Evolutionary conservation across 352 stramenopile species (phyloP).

Genomic region (Globisporangium middletonii): DNA sequence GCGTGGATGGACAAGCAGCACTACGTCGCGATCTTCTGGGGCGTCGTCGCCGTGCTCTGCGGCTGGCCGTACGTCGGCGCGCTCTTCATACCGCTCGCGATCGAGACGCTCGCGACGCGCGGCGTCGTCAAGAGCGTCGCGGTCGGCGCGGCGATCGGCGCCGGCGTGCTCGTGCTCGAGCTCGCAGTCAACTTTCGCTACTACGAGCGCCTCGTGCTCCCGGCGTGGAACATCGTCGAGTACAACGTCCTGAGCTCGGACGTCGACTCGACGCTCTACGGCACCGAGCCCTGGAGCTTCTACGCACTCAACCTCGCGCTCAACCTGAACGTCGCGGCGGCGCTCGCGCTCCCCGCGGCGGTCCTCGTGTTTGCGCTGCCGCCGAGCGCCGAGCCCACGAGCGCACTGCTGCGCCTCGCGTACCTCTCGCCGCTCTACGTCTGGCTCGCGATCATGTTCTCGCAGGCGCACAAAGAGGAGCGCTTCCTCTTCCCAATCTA

Average conservation of each 20-base stretch:
- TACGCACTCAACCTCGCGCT: constrained; percentile 96
- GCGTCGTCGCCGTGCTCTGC: constrained; percentile 88
- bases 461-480: constrained; percentile 98
- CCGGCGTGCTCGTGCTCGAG: constrained; percentile 70
- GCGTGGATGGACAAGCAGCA: constrained; percentile 79
- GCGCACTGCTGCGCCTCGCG: constrained; percentile 22
- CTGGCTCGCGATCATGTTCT: constrained; percentile 91
- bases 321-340: constrained; percentile 91
- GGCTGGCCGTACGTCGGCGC: constrained; percentile 97
- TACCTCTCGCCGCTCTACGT: constrained; percentile 76
- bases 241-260: constrained; percentile 93
- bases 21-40: constrained; percentile 74
- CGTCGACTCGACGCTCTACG: constrained; percentile 97
- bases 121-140: constrained; percentile 47
- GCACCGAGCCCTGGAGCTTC: constrained; percentile 91
- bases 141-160: constrained; percentile 54
- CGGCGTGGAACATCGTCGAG: constrained; percentile 91
- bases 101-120: constrained; percentile 66
- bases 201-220: constrained; percentile 67
- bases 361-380: constrained; percentile 32
- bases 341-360: constrained; percentile 53
- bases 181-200: constrained; percentile 78
- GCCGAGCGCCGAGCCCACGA: constrained; percentile 18
- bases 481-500: constrained; percentile 97
- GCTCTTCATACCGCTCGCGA: constrained; percentile 92